Evolutionary conservation across 768 basidiomycete genomes (phyloP), one percentile per base, ranked within the genome.

Genomic region (Suillus alpinus): DNA sequence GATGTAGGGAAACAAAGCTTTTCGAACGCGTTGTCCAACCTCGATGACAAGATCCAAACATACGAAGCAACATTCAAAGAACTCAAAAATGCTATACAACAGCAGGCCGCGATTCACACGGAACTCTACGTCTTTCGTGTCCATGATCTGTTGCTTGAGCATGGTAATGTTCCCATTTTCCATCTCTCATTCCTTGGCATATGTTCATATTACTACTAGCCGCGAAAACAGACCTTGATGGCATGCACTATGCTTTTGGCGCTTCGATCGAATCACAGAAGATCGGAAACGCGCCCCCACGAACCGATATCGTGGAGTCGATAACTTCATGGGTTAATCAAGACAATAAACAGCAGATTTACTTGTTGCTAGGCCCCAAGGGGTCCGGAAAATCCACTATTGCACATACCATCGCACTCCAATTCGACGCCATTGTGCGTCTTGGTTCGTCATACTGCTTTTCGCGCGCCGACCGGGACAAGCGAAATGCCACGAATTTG

Each of bases 361-460:
- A 62, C 50, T 59, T 72, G 8, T 71, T 75, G 16, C 62, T 65
- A 12, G 74, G 74, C 3, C 62, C 63, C 18, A 63, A 66, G 0
- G 70, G 68, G 20, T 75, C 71, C 0, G 74, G 73, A 14, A 75
- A 76, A 56, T 73, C 75, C 12, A 63, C 68, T 0, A 59, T 75
- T 23, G 75, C 74, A 4, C 68, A 73, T 50, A 65, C 70, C 7
- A 68, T 73, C 23, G 73, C 75, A 52, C 55, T 55, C 23, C 44
- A 64, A 12, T 73, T 73, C 31, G 66, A 71, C 12, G 59, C 61
- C 12, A 63, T 73, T 44, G 18, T 61, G 34, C 67, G 75, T 29
- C 60, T 76, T 2, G 75, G 75, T 18, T 73, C 75, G 26, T 71
- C 71, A 6, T 70, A 68, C 20, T 77, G 68, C 57, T 72, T 77